Conservation (phyloP, 176 grass and related monocot genomes). For the Oryza glaberrima region DNA sequence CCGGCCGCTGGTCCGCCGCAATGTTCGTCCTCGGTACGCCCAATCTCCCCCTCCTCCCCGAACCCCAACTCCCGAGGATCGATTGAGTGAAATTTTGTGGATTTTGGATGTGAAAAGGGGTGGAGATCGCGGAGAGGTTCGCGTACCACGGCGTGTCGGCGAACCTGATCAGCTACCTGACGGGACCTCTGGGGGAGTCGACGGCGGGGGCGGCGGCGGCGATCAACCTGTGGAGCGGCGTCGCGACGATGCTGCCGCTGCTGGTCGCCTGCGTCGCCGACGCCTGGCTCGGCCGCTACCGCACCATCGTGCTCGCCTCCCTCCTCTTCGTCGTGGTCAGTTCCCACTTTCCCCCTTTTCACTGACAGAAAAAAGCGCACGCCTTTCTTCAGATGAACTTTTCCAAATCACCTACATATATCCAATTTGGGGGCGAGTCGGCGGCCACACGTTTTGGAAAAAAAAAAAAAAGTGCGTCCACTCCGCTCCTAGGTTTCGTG, state of each 20-base stretch:
- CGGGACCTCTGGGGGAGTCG: slow-evolving; percentile 55
- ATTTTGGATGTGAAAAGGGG: slow-evolving; percentile 26
- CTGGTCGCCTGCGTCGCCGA: slow-evolving; percentile 72
- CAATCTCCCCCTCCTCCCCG: neutral
- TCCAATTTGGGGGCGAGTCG: neutral
- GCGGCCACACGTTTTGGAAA: neutral
- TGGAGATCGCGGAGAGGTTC: slow-evolving; percentile 75
- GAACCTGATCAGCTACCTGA: slow-evolving; percentile 79
- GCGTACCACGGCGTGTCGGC: slow-evolving; percentile 64
- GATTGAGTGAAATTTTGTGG: no score
- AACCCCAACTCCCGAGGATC: no score
- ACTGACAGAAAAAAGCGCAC: neutral
- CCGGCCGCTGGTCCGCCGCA: slow-evolving; percentile 66
- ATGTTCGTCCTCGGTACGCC: slow-evolving; percentile 70
- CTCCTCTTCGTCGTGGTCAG: slow-evolving; percentile 63
- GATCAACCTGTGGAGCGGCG: slow-evolving; percentile 60
- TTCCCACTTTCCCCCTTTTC: neutral
- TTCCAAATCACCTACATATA: neutral
- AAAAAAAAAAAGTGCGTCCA: neutral
- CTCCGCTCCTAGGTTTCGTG: neutral
- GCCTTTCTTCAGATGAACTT: no score
- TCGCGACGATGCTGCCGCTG: slow-evolving; percentile 61
- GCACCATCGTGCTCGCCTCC: slow-evolving; percentile 67
- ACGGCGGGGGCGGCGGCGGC: slow-evolving; percentile 62
- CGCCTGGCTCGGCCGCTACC: slow-evolving; percentile 68